These are phyloP conservation scores for Psilocybe cubensis DNA, from an alignment of 768 basidiomycete species.

Conservation along the genomic window DNA sequence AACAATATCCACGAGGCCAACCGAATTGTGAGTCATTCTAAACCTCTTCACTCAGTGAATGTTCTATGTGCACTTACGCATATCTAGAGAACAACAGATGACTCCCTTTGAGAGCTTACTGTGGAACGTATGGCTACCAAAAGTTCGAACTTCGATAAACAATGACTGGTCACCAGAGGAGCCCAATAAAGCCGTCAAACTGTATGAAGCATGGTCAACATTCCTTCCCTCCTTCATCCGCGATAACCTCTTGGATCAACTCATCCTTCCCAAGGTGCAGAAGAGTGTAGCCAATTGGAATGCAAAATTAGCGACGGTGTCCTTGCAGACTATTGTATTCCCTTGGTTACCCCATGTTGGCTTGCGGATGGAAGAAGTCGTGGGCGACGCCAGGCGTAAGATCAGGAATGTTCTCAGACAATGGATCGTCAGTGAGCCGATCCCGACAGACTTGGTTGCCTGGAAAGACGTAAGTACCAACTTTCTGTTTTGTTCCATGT, in stretches of 20 bases:
- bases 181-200: slow-evolving; percentile 73
- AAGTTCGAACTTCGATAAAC: slow-evolving; percentile 91
- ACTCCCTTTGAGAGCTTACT: slow-evolving; percentile 93
- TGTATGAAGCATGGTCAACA: slow-evolving; percentile 88
- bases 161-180: slow-evolving; percentile 88
- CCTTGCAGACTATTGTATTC: slow-evolving; percentile 84
- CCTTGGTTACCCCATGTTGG: slow-evolving; percentile 96
- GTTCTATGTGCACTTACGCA: slow-evolving; percentile 9
- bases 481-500: neutral
- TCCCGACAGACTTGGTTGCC: slow-evolving; percentile 72
- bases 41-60: neutral
- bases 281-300: slow-evolving; percentile 87
- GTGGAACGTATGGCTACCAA: slow-evolving; percentile 96
- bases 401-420: slow-evolving; percentile 76
- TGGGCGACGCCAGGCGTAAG: slow-evolving; percentile 87
- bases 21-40: slow-evolving; percentile 39
- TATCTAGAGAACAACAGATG: slow-evolving; percentile 68
- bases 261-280: slow-evolving; percentile 91
- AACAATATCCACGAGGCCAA: slow-evolving; percentile 29
- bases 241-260: slow-evolving; percentile 95
- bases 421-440: slow-evolving; percentile 74
- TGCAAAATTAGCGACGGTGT: slow-evolving; percentile 54
- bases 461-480: slow-evolving; percentile 77
- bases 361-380: slow-evolving; percentile 77
- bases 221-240: slow-evolving; percentile 89